These are phyloP conservation scores for Myxozyma neotropica DNA, from an alignment of 805 yeast genomes.

Conservation along the genomic window DNA sequence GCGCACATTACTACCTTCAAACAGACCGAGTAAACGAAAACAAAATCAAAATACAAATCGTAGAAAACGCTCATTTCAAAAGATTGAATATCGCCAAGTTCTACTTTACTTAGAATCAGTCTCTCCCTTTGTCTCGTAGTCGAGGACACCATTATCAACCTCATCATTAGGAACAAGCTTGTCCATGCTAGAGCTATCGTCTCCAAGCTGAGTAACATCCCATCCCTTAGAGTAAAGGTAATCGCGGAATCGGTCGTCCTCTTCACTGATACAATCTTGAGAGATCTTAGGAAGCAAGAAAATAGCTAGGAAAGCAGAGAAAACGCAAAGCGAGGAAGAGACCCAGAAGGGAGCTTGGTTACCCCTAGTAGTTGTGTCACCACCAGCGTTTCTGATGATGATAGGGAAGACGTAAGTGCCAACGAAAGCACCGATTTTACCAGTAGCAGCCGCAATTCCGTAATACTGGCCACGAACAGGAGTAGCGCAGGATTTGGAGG, in stretches of 20 bases:
- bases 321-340: slow-evolving; percentile 72
- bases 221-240: slow-evolving; percentile 71
- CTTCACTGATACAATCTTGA: slow-evolving; percentile 78
- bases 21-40: no score
- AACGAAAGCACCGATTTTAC: slow-evolving; percentile 90
- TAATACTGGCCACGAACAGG: slow-evolving; percentile 89
- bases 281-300: slow-evolving; percentile 79
- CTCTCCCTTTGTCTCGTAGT: no score
- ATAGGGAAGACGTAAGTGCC: slow-evolving; percentile 89
- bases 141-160: no score
- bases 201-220: slow-evolving; percentile 47
- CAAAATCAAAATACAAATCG: no score
- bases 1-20: no score
- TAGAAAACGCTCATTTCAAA: no score
- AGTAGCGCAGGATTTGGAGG: slow-evolving; percentile 83
- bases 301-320: slow-evolving; percentile 68
- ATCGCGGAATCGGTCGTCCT: slow-evolving; percentile 69
- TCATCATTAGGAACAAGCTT: slow-evolving; percentile 16
- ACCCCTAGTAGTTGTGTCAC: slow-evolving; percentile 52
- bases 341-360: slow-evolving; percentile 79
- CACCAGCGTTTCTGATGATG: slow-evolving; percentile 61
- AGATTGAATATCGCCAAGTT: no score
- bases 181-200: slow-evolving; percentile 8
- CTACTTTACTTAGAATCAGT: no score
- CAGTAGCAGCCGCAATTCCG: slow-evolving; percentile 88